These are phyloP conservation scores for Globisporangium paddicum DNA, from an alignment of 352 stramenopile species.

Conservation along the genomic window DNA sequence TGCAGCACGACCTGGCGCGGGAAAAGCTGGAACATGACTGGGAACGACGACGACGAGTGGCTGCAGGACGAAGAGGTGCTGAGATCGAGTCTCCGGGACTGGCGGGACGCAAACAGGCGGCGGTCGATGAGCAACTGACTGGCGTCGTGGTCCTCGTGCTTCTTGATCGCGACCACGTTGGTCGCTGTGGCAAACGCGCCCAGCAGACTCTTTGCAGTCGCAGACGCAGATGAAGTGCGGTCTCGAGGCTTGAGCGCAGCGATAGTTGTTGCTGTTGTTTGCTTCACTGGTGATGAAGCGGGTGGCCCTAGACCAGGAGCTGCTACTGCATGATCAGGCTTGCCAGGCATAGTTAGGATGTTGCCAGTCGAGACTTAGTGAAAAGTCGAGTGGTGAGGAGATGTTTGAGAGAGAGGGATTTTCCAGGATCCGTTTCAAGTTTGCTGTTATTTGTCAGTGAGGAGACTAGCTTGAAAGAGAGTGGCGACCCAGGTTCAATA, in stretches of 20 bases:
- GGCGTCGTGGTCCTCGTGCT: not conserved
- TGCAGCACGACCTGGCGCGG: conserved; percentile 33
- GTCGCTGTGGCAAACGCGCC: not conserved
- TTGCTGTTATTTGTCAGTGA: not conserved
- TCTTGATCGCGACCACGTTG: not conserved
- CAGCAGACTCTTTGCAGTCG: not conserved
- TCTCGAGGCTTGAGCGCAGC: not conserved
- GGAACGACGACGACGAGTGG: not conserved
- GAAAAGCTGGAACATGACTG: conserved; percentile 29
- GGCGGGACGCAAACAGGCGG: conserved; percentile 21
- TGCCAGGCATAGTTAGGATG: not conserved
- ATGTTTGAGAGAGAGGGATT: not conserved
- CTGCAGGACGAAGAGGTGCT: conserved; percentile 15
- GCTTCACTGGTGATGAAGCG: not conserved
- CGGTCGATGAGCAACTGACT: conserved; percentile 18
- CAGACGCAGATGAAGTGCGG: not conserved
- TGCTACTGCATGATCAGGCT: not conserved
- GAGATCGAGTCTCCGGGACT: conserved; percentile 34
- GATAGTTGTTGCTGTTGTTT: not conserved
- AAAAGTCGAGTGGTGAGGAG: not conserved
- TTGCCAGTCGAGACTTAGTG: not conserved
- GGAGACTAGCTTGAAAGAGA: not conserved
- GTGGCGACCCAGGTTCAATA: not conserved
- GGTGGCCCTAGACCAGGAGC: not conserved
- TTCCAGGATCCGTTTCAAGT: not conserved